These are phyloP conservation scores for Bromus sterilis DNA, from an alignment of 176 grass and related monocot species.

Conservation along the genomic window DNA sequence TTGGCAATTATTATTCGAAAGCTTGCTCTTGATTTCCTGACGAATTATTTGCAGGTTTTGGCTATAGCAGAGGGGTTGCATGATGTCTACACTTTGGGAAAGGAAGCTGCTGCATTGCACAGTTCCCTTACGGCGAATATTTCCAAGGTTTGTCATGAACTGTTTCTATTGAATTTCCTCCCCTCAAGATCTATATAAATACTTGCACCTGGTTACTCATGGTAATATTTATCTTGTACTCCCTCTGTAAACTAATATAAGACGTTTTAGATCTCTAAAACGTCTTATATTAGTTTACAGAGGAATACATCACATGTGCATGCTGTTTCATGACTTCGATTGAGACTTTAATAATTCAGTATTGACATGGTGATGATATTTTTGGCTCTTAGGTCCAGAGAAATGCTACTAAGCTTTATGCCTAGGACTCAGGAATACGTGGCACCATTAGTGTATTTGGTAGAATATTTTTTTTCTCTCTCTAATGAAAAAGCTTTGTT, in stretches of 20 bases:
- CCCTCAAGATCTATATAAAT: constrained; percentile 14
- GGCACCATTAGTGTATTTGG: not conserved
- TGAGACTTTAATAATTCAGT: not conserved
- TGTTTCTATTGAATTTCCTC: constrained; percentile 18
- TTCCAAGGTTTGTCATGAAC: constrained; percentile 62
- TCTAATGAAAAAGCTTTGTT: constrained; percentile 22
- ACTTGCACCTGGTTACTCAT: constrained; percentile 6
- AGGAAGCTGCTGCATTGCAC: constrained; percentile 69
- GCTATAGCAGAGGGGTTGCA: constrained; percentile 88
- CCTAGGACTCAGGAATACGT: constrained; percentile 2
- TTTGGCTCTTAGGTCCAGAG: not conserved
- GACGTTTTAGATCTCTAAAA: no score
- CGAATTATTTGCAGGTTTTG: constrained; percentile 61
- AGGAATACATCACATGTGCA: constrained; percentile 13
- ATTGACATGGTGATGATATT: not conserved
- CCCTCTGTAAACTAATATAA: no score
- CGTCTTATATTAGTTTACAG: no score
- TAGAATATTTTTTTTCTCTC: constrained; percentile 12
- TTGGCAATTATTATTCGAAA: not conserved
- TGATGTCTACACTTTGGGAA: constrained; percentile 74
- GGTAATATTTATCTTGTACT: constrained; percentile 5
- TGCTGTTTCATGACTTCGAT: constrained; percentile 4
- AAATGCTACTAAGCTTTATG: constrained; percentile 11
- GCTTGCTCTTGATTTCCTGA: constrained; percentile 19
- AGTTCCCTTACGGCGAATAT: constrained; percentile 71